Base-by-base conservation (phyloP, 495 filamentous ascomycete genomes). In the Penicillium bovifimosum region DNA sequence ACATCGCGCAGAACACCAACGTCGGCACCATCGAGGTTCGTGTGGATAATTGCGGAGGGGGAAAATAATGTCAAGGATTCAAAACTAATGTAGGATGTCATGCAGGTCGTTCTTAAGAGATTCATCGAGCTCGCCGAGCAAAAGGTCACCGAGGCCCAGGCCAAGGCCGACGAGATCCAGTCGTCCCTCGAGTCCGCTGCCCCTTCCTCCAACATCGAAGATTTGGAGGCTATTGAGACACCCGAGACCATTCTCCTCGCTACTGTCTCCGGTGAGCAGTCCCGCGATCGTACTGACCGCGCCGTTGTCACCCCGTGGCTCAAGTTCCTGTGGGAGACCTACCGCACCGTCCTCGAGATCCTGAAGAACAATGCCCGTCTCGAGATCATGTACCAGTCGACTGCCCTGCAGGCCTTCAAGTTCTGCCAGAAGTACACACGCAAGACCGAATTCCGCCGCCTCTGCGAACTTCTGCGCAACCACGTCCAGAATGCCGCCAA, bases 291-390 rank as follows among this genome's bases (percentile, higher is more conserved):
- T 52, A 98, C 93, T 63, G 93, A 97, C 75, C 85, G 93, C 61
- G 93, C 93, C 58, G 91, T 98, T 59, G 93, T 98, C 41, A 98
- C 93, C 47, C 93, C 93, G 41, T 98, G 95, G 93, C 81, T 98
- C 58, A 98, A 98, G 76, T 98, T 98, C 66, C 79, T 98, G 51
- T 98, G 93, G 93, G 95, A 98, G 75, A 96, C 93, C n/a, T 98
- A 98, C 74, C 90, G 93, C 33, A 98, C 93, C 47, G 93, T 98
- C 33, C 80, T 98, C 59, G 93, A 98, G 62, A 97, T 98, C 65
- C 79, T 98, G 58, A 89, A 96, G 75, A 98, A 98, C 80, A 98
- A 98, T 79, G 95, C 93, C 32, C 86, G 93, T 33, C 78, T 98
- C 33, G 93, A 98, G 77, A 81, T 95, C 33, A 95, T 97, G 80